These are phyloP conservation scores for Kodamaea sp. DNA, from an alignment of 1,139 yeast species.

Conservation along the genomic window DNA sequence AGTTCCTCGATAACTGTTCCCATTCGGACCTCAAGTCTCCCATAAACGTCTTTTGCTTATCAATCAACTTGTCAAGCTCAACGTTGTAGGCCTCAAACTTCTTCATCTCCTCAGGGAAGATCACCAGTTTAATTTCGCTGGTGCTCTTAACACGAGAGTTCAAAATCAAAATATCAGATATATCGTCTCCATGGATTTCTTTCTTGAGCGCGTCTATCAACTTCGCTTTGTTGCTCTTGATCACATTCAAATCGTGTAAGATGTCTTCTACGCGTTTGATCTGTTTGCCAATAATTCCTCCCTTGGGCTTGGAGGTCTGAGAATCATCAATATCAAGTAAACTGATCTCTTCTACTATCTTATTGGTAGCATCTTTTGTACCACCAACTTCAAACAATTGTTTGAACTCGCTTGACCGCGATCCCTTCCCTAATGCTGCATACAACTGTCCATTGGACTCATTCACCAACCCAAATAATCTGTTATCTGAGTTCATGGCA, in stretches of 20 bases:
- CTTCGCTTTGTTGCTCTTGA: constrained; percentile 61
- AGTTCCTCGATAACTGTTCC: constrained; percentile 53
- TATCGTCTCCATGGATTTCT: constrained; percentile 80
- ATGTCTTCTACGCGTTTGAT: constrained; percentile 49
- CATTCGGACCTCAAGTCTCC: constrained; percentile 59
- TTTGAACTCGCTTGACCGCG: constrained; percentile 32
- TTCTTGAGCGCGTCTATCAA: constrained; percentile 67
- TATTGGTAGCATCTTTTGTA: constrained; percentile 4
- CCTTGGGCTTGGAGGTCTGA: constrained; percentile 25
- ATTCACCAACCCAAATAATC: constrained; percentile 43
- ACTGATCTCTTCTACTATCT: constrained; percentile 37
- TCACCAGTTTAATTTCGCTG: constrained; percentile 54
- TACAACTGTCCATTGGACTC: constrained; percentile 29
- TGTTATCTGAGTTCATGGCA: constrained; percentile 67
- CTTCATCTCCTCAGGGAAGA: constrained; percentile 72
- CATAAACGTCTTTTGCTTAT: constrained; percentile 60
- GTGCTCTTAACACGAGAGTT: constrained; percentile 60
- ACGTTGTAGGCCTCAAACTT: constrained; percentile 73
- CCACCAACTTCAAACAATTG: constrained; percentile 25
- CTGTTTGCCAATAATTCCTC: constrained; percentile 13
- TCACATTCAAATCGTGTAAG: constrained; percentile 42
- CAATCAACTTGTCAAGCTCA: constrained; percentile 67
- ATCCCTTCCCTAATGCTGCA: constrained; percentile 34
- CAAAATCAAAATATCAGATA: constrained; percentile 71
- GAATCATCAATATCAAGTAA: constrained; percentile 66